Percentiles rank a stretch among this genome's conserved stretches.
Evolutionary conservation across 2,329 filamentous ascomycete genomes (phyloP).

Genomic region (Emmonsiellopsis sp.): DNA sequence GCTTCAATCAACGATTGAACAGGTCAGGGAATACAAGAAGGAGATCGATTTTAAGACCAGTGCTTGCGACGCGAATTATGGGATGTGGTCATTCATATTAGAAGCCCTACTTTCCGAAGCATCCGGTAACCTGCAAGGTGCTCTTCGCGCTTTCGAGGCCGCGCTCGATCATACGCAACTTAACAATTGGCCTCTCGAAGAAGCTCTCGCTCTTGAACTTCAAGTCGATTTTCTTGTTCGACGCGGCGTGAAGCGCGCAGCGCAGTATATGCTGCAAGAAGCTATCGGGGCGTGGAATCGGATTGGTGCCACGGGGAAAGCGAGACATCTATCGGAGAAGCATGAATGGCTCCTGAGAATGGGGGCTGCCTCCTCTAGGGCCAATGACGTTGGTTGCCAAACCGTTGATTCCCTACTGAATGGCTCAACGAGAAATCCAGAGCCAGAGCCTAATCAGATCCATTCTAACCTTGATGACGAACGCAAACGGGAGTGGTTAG

Average conservation of each 20-base stretch:
- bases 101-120: slow-evolving; percentile 47
- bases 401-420: slow-evolving; percentile 42
- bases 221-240: slow-evolving; percentile 50
- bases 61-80: slow-evolving; percentile 51
- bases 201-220: slow-evolving; percentile 51
- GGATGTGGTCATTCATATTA: slow-evolving; percentile 47
- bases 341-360: slow-evolving; percentile 53
- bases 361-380: slow-evolving; percentile 38
- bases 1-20: slow-evolving; percentile 38
- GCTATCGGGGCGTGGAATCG: slow-evolving; percentile 50
- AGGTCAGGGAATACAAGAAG: slow-evolving; percentile 39
- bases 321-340: slow-evolving; percentile 46
- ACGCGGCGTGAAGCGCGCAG: slow-evolving; percentile 49
- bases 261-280: slow-evolving; percentile 48
- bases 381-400: slow-evolving; percentile 47
- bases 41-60: slow-evolving; percentile 44
- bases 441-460: slow-evolving; percentile 20
- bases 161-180: slow-evolving; percentile 53
- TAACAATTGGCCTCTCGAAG: slow-evolving; percentile 49
- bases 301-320: slow-evolving; percentile 51
- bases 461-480: slow-evolving; percentile 28
- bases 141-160: slow-evolving; percentile 35
- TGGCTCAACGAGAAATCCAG: slow-evolving; percentile 23
- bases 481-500: slow-evolving; percentile 33
- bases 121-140: slow-evolving; percentile 32